Base-by-base conservation (phyloP, 2,329 filamentous ascomycete species). In the Allantophomopsis cytisporea region DNA sequence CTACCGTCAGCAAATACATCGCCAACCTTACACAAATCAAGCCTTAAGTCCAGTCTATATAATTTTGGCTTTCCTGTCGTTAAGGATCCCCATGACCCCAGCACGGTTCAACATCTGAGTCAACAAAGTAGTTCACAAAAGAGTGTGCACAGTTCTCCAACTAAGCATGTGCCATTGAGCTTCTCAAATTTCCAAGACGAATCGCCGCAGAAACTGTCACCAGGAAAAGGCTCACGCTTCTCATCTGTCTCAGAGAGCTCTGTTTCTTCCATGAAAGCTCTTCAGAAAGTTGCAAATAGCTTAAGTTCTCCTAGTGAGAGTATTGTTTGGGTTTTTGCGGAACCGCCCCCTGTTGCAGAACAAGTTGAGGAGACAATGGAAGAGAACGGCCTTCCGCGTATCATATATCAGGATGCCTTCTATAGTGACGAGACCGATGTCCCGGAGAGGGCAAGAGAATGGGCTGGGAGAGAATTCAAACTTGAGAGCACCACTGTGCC, bases 351-450 rank as follows among this genome's bases (percentile, higher is more conserved):
- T 2, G 54, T 59, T 2, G 41, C 42, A 35, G 45, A 63, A 35
- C 69, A 65, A 48, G 63, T 86, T 1, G 53, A 62, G 2, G 61
- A 62, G 2, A 80, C 76, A 1, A 68, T 86, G 55, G 58, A 67
- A 47, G 55, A 65, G n/a, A 59, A 67, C 41, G 68, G 68, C 11
- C 60, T 77, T 7, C 81, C 83, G 1, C 67, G 79, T 42, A 70
- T 83, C 12, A 71, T 95, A 37, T 93, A 94, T 46, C 83, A 87
- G 56, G 79, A 87, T 53, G 80, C 88, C 1, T 88, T 80, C 52
- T 96, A 94, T 54, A 83, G 87, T 49, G 69, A 83, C 20, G 85
- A 93, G 44, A 69, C 68, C 38, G 91, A 96, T 58, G 82, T 95
- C 0, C 87, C 88, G 11, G 70, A 80, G 31, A 73, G 80, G 39